Base-by-base conservation (phyloP, 1,139 yeast genomes). In the Geotrichum klebahnii region DNA sequence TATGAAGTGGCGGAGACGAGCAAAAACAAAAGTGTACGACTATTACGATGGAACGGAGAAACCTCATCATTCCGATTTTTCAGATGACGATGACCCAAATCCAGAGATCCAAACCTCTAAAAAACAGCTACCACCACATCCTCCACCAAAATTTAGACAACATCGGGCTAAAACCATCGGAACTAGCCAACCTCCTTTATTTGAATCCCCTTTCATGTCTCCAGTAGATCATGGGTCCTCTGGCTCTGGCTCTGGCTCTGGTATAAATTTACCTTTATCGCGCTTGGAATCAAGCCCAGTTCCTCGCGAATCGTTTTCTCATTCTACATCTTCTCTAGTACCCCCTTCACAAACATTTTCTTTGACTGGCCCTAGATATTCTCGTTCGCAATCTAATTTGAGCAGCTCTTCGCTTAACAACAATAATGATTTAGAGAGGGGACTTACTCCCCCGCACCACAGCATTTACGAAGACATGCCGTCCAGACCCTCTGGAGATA, bases 41-140 rank as follows among this genome's bases (percentile, higher is more conserved):
- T 28, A 24, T 5, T 40, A 40, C 28, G 44, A 40, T 23, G 44
- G 44, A 5, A 40, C 44, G 3, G 36, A 40, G 24, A 28, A 31
- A 16, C 44, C 17, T n/a, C 31, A 40, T 35, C 23, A 40, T 12
- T 17, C 36, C 16, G 44, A 40, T 34, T 20, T 10, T 10, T 17
- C 26, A 14, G 35, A 40, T 14, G 44, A 29, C 24, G 36, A 29
- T 20, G 2, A 2, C 17, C 14, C n/a, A 12, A 24, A 31, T 20
- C 16, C 19, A 10, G 29, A 10, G 10, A 10, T 8, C 29, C n/a
- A n/a, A n/a, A n/a, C n/a, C n/a, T n/a, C n/a, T n/a, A n/a, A n/a
- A n/a, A n/a, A n/a, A n/a, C n/a, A n/a, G n/a, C n/a, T n/a, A n/a
- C 29, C 29, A 26, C 29, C 29, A 26, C 9, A 8, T 6, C 29